A percentile compares a stretch with the other conserved stretches of the same genome.
Conservation (phyloP, 169 alveolate species). For the Ichthyophthirius multifiliis region DNA sequence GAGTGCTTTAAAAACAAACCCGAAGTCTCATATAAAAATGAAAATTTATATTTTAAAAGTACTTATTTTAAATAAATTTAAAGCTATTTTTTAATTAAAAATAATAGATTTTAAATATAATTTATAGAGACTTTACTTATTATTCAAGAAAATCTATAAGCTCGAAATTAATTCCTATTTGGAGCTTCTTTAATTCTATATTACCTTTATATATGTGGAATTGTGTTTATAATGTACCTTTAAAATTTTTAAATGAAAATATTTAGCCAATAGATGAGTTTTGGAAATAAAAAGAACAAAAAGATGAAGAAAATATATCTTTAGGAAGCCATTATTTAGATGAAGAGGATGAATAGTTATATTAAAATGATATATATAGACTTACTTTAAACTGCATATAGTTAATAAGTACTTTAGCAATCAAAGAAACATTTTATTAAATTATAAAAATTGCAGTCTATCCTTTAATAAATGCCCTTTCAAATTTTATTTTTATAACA, state of each 20-base stretch:
- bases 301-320: background rate
- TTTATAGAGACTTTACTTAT: conserved; percentile 35
- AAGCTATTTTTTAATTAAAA: background rate
- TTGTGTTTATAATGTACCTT: conserved; percentile 10
- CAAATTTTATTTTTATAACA: conserved; percentile 28
- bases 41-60: conserved; percentile 30
- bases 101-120: background rate
- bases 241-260: conserved; percentile 12
- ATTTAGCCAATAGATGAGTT: background rate
- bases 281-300: background rate
- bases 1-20: conserved; percentile 29
- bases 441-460: conserved; percentile 30
- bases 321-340: conserved; percentile 5
- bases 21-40: conserved; percentile 33
- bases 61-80: background rate
- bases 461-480: conserved; percentile 31
- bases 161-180: conserved; percentile 14
- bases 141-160: conserved; percentile 28
- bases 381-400: conserved; percentile 21
- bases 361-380: conserved; percentile 38
- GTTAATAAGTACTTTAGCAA: conserved; percentile 30
- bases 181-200: conserved; percentile 31
- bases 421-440: conserved; percentile 26
- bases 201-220: conserved; percentile 19
- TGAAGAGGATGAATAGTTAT: conserved; percentile 39